A percentile compares a stretch with the other conserved stretches of the same genome.
These are phyloP conservation scores for Coffea humblotiana DNA, from an alignment of 305 asterid genomes.

Conservation along the genomic window DNA sequence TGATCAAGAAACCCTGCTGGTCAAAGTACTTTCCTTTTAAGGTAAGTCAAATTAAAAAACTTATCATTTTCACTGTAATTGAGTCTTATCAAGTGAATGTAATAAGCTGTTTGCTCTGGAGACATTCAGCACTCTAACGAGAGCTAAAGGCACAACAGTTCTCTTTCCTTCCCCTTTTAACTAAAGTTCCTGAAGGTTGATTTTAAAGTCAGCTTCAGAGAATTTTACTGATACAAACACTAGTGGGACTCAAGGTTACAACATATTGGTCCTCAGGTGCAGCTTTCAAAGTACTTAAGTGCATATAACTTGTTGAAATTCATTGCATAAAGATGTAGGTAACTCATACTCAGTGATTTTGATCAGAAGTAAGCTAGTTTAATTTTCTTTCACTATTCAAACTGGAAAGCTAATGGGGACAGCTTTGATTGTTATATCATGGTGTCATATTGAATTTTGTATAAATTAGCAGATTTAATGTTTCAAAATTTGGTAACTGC, in stretches of 20 bases:
- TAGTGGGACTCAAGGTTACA: neutral
- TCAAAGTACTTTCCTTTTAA: neutral
- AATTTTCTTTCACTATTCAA: neutral
- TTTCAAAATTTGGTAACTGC: neutral
- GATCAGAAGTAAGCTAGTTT: neutral
- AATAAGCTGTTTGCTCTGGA: neutral
- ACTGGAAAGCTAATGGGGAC: neutral
- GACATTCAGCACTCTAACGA: neutral
- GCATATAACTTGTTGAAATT: neutral
- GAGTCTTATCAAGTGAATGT: neutral
- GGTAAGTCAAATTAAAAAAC: neutral
- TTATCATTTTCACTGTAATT: neutral
- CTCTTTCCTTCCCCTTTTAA: neutral
- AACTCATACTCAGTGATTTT: neutral
- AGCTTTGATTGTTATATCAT: neutral
- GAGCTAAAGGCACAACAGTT: neutral
- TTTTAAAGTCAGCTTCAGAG: neutral
- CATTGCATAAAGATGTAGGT: neutral
- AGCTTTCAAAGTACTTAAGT: neutral
- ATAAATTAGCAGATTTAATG: neutral
- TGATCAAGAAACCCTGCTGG: neutral
- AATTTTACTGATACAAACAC: neutral
- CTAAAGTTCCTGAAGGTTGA: neutral
- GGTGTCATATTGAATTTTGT: neutral
- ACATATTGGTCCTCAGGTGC: neutral